Conservation (phyloP, 2,329 filamentous ascomycete species). For the Alternaria conjuncta region DNA sequence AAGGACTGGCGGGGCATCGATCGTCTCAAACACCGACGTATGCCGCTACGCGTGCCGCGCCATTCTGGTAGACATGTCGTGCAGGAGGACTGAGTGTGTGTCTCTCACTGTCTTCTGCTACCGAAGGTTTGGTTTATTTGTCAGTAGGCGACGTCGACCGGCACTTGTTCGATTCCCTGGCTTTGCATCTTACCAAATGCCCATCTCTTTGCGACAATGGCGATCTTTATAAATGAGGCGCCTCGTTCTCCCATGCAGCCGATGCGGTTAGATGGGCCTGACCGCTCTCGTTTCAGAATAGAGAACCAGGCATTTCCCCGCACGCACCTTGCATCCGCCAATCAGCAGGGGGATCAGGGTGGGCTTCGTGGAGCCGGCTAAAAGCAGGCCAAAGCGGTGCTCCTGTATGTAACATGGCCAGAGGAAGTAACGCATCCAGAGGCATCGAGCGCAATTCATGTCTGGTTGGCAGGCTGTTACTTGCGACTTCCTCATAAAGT, state of each 20-base stretch:
- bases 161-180: not conserved
- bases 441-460: not conserved
- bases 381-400: slow-evolving; percentile 2
- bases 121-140: not conserved
- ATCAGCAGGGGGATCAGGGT: slow-evolving; percentile 1
- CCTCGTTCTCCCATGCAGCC: slow-evolving; percentile 1
- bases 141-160: not conserved
- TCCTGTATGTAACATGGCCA: not conserved
- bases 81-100: not conserved
- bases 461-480: not conserved
- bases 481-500: slow-evolving; percentile 2
- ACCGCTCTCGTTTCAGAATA: slow-evolving; percentile 15
- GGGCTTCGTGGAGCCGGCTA: slow-evolving; percentile 9
- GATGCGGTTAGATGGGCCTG: slow-evolving; percentile 7
- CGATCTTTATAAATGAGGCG: slow-evolving; percentile 8
- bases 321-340: slow-evolving; percentile 10
- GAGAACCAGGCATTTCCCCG: slow-evolving; percentile 15
- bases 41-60: slow-evolving; percentile 14
- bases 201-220: not conserved
- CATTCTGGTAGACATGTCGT: slow-evolving; percentile 4
- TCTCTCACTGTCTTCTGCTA: not conserved
- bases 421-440: not conserved
- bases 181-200: not conserved
- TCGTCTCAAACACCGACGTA: slow-evolving; percentile 17
- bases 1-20: slow-evolving; percentile 21